Evolutionary conservation across 148 eudicot genomes (phyloP).

Genomic region (Chenopodium berlandieri): DNA sequence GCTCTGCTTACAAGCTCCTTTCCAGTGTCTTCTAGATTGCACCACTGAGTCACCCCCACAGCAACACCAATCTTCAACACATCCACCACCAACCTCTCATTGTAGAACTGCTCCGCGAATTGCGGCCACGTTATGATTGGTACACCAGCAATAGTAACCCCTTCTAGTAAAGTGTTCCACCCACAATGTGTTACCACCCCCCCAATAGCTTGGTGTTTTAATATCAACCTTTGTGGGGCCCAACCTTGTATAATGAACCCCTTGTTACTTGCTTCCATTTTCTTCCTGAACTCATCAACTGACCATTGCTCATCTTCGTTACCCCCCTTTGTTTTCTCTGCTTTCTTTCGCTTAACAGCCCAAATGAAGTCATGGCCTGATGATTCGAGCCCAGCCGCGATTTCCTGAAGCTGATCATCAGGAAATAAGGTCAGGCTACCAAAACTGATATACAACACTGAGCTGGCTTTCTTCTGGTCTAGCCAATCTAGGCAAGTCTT

Average conservation of each 20-base stretch:
- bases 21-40: conserved; percentile 8
- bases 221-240: conserved; percentile 25
- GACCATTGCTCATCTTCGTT: not conserved
- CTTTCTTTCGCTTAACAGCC: conserved; percentile 8
- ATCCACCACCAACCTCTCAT: conserved; percentile 30
- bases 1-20: conserved; percentile 17
- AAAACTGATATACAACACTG: no score
- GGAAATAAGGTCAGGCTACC: no score
- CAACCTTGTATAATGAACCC: conserved; percentile 17
- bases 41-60: conserved; percentile 11
- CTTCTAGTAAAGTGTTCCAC: conserved; percentile 23
- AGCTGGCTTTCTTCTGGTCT: no score
- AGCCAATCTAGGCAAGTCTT: no score
- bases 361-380: conserved; percentile 21
- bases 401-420: not conserved
- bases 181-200: conserved; percentile 22
- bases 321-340: not conserved
- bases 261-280: conserved; percentile 4
- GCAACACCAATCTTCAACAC: conserved; percentile 19
- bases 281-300: conserved; percentile 10
- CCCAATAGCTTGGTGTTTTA: conserved; percentile 7
- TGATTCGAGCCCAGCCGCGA: conserved; percentile 16
- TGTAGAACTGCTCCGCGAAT: conserved; percentile 23
- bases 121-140: conserved; percentile 23
- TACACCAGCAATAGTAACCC: conserved; percentile 13